A percentile compares a stretch with the other conserved stretches of the same genome.
These are phyloP conservation scores for Cercospora zeina DNA, from an alignment of 2,329 filamentous ascomycete species.

Conservation along the genomic window DNA sequence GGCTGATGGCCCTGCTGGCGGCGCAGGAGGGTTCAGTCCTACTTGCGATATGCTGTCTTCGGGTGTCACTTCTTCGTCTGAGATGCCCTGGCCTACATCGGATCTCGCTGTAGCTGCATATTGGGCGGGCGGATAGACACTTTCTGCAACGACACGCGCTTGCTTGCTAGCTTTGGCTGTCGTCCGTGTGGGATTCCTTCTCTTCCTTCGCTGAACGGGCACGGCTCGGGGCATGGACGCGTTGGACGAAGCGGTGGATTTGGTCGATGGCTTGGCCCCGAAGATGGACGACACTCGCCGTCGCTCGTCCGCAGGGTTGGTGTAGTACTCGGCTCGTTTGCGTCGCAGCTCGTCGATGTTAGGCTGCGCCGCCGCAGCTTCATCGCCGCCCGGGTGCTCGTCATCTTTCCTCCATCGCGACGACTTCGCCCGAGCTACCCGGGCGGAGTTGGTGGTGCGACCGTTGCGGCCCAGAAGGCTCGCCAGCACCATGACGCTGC, in stretches of 20 bases:
- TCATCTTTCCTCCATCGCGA: conserved; percentile 22
- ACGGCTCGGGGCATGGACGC: conserved; percentile 10
- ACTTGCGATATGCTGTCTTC: conserved; percentile 40
- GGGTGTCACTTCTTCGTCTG: conserved; percentile 34
- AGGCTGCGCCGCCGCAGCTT: conserved; percentile 33
- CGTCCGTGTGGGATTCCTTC: conserved; percentile 9
- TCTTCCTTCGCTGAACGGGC: conserved; percentile 9
- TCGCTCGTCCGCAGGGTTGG: conserved; percentile 16
- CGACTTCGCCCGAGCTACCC: conserved; percentile 24
- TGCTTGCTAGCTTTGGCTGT: conserved; percentile 13
- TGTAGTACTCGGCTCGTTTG: conserved; percentile 43
- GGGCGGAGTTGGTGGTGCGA: conserved; percentile 18
- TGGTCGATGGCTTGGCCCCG: conserved; percentile 8
- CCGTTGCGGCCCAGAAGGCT: conserved; percentile 30
- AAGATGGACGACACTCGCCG: conserved; percentile 13
- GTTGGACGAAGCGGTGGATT: conserved; percentile 14
- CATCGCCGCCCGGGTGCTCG: conserved; percentile 19
- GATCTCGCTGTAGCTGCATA: neutral
- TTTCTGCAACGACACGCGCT: neutral
- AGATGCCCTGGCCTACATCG: neutral
- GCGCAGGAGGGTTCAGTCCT: conserved; percentile 21
- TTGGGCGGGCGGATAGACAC: neutral
- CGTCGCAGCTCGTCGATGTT: conserved; percentile 46
- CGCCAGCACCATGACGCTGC: conserved; percentile 24
- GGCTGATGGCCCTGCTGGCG: neutral